Base-by-base conservation (phyloP, 2,329 filamentous ascomycete species). In the Aspergillus floridensis region DNA sequence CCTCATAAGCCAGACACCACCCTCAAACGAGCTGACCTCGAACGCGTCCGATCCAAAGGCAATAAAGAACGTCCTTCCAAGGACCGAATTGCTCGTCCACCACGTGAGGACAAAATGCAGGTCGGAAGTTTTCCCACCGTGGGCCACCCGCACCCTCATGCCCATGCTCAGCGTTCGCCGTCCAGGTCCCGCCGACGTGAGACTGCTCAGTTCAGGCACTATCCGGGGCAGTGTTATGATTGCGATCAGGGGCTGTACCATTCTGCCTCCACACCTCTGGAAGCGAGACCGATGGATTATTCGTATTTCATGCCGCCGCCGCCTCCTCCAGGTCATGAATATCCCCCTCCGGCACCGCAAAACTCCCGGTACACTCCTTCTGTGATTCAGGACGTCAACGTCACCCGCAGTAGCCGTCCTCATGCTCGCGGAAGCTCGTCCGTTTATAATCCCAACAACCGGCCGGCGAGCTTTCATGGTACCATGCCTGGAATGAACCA, bases 401-500 rank as follows among this genome's bases (percentile, higher is more conserved):
- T 69, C 57, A 67, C 68, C n/a, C 65, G 68, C 53, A 66, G 65
- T 59, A 68, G 50, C 60, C 71, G 66, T 57, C 66, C 66, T 29
- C 66, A 60, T 12, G 68, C 66, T 56, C 73, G 73, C 47, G 57
- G 64, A 24, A 61, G 63, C 60, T 71, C 72, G 35, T 72, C 76
- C 22, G 68, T 68, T n/a, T 76, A 77, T 48, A 74, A 77, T 59
- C 49, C 71, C 47, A 67, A 67, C 62, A 65, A 64, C 41, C 70
- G 76, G 53, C 76, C 77, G 14, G 58, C 75, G 53, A 79, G 76
- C 59, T 77, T 71, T 58, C 76, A 79, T 60, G 74, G 71, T 10
- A 66, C 70, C 57, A 62, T 67, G 31, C 72, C 70, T 31, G 72
- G 74, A 41, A 68, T 72, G 64, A 66, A 63, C 7, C 65, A 59